These are phyloP conservation scores for Tolypocladium guangdongense DNA, from an alignment of 2,329 filamentous ascomycete genomes.

Conservation along the genomic window DNA sequence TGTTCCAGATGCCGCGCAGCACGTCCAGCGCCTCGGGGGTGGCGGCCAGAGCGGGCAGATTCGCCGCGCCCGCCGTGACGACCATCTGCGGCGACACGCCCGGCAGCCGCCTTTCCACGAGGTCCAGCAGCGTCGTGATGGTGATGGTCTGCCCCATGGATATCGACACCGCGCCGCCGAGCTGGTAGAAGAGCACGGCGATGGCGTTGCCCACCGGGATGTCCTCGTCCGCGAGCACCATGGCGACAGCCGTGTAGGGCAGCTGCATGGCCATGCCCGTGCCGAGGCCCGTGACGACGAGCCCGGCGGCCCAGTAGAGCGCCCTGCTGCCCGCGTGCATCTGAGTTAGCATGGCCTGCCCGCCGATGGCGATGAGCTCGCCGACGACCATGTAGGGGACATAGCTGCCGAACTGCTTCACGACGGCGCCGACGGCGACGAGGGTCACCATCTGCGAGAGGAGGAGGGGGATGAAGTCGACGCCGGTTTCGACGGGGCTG, in stretches of 20 bases:
- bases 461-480: no score
- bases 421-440: no score
- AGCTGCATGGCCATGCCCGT: not conserved
- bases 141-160: no score
- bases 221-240: not conserved
- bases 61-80: no score
- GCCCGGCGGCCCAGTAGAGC: not conserved
- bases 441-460: no score
- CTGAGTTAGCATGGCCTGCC: not conserved
- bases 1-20: not conserved
- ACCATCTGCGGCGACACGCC: no score
- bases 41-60: not conserved
- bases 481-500: no score
- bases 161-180: not conserved
- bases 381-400: not conserved
- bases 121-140: no score
- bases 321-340: not conserved
- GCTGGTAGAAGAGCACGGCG: not conserved
- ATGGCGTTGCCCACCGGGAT: not conserved
- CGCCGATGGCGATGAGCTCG: not conserved
- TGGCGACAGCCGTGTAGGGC: not conserved
- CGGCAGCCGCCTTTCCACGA: no score
- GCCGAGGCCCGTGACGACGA: not conserved
- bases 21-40: not conserved
- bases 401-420: not conserved